These are phyloP conservation scores for Thelephora terrestris DNA, from an alignment of 1,284 basidiomycete species.

Conservation along the genomic window DNA sequence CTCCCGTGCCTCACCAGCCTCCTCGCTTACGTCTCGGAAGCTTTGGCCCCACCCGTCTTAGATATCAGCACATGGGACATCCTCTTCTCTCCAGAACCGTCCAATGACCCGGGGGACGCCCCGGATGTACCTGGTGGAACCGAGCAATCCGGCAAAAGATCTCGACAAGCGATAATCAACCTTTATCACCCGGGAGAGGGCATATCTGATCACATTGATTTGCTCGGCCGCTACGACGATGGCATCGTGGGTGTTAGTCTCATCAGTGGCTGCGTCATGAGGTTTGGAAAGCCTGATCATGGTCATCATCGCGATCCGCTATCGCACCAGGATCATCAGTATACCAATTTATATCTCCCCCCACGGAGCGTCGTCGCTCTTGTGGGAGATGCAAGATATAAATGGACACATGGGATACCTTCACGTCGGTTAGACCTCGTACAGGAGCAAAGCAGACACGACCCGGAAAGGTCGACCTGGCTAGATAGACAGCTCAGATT, in stretches of 20 bases:
- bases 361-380: conserved; percentile 61
- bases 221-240: conserved; percentile 66
- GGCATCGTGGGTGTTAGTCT: conserved; percentile 75
- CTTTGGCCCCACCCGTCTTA: conserved; percentile 40
- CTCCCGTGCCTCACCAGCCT: neutral
- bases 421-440: conserved; percentile 41
- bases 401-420: conserved; percentile 59
- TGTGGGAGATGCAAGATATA: conserved; percentile 61
- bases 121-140: conserved; percentile 41
- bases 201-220: conserved; percentile 70
- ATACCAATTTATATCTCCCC: conserved; percentile 42
- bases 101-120: conserved; percentile 31
- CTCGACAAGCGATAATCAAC: conserved; percentile 74
- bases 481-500: conserved; percentile 47
- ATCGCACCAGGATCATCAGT: neutral
- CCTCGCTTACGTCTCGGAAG: conserved; percentile 5
- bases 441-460: conserved; percentile 15
- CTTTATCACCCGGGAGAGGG: conserved; percentile 72
- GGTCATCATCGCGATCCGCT: conserved; percentile 13
- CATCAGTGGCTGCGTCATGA: conserved; percentile 65
- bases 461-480: conserved; percentile 23
- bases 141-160: conserved; percentile 25
- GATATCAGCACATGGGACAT: conserved; percentile 25
- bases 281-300: conserved; percentile 34
- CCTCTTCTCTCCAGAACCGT: conserved; percentile 42